phyloP scores from a whole-genome alignment of 1,284 basidiomycete species.

The Wolfiporia cocos region DNA sequence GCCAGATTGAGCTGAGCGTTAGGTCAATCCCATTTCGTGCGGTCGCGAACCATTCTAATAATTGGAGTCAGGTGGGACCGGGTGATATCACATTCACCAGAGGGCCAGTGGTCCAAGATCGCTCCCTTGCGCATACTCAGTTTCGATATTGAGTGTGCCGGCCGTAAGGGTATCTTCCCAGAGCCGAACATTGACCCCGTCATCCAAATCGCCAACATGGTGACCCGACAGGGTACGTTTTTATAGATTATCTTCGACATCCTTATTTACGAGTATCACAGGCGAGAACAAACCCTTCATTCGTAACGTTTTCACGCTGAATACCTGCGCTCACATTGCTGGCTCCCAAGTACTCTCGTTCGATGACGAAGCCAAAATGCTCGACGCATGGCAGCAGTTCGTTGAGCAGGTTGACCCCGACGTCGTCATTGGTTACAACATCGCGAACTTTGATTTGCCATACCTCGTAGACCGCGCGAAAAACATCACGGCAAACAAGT shows the following conservation, averaged over 20 bases:
- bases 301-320: slow-evolving; percentile 93
- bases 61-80: slow-evolving; percentile 69
- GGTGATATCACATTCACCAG: slow-evolving; percentile 84
- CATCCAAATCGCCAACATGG: slow-evolving; percentile 98
- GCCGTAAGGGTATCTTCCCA: slow-evolving; percentile 92
- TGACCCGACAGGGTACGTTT: slow-evolving; percentile 80
- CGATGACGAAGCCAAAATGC: slow-evolving; percentile 66
- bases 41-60: not conserved
- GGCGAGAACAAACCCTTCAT: slow-evolving; percentile 90
- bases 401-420: slow-evolving; percentile 87
- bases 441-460: slow-evolving; percentile 88
- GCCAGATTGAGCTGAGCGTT: slow-evolving; percentile 81
- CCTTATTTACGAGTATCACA: slow-evolving; percentile 22
- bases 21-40: slow-evolving; percentile 34
- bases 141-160: slow-evolving; percentile 97
- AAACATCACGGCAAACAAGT: slow-evolving; percentile 66
- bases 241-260: too few relatives aligned
- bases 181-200: slow-evolving; percentile 87
- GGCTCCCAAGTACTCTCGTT: slow-evolving; percentile 92
- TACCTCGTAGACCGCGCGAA: slow-evolving; percentile 89
- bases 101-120: slow-evolving; percentile 85
- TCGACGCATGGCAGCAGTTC: slow-evolving; percentile 82
- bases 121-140: slow-evolving; percentile 89
- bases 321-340: slow-evolving; percentile 89
- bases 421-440: slow-evolving; percentile 92